phyloP scores from a whole-genome alignment of 768 basidiomycete genomes.

The Cyathus striatus region DNA sequence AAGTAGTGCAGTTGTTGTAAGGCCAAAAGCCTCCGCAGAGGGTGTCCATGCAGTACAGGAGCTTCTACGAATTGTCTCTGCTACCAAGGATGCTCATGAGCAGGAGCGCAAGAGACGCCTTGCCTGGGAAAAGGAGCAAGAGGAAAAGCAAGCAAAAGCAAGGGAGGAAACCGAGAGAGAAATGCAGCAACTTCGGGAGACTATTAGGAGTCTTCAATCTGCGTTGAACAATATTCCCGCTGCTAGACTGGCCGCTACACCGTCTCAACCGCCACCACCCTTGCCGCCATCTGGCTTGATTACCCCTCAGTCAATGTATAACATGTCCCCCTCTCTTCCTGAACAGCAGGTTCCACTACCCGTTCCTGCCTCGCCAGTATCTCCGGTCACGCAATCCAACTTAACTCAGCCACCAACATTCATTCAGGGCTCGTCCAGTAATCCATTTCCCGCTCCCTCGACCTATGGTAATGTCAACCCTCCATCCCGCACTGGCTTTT shows the following conservation, averaged over 20 bases:
- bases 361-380: constrained; percentile 28
- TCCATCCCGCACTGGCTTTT: constrained; percentile 11
- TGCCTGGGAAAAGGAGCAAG: constrained; percentile 70
- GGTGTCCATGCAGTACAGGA: constrained; percentile 50
- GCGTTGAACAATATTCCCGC: not conserved
- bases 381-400: constrained; percentile 28
- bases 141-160: constrained; percentile 46
- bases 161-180: constrained; percentile 58
- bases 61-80: constrained; percentile 51
- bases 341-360: constrained; percentile 21
- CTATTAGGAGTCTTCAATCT: constrained; percentile 15
- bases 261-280: constrained; percentile 6
- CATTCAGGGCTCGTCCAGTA: constrained; percentile 31
- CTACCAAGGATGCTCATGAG: constrained; percentile 56
- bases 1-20: not conserved
- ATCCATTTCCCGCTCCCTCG: constrained; percentile 12
- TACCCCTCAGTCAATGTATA: constrained; percentile 27
- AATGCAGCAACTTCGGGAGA: constrained; percentile 26
- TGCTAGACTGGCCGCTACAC: no score
- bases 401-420: constrained; percentile 22
- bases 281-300: constrained; percentile 14
- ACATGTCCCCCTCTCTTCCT: constrained; percentile 21
- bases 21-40: constrained; percentile 23
- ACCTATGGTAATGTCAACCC: constrained; percentile 11
- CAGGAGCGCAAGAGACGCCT: constrained; percentile 52